A percentile compares a stretch with the other conserved stretches of the same genome.
phyloP scores from a whole-genome alignment of 1,284 basidiomycete species.

The Naganishia sp. region DNA sequence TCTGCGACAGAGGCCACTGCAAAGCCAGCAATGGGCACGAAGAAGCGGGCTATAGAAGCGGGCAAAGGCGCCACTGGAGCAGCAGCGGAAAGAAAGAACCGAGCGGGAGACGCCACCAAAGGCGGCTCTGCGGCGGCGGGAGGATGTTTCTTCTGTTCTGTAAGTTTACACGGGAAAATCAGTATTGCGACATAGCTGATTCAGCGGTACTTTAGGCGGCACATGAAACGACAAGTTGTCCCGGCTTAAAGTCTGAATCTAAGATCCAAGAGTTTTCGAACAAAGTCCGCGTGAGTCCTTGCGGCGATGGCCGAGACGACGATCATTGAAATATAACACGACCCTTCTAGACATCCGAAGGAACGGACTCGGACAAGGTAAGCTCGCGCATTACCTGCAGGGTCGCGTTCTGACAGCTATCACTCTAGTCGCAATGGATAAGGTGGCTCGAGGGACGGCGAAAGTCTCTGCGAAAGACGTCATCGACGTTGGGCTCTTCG shows the following conservation, averaged over 20 bases:
- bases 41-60: background rate
- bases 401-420: background rate
- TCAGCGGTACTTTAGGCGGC: background rate
- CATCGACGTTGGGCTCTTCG: background rate
- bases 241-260: constrained; percentile 1
- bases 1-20: background rate
- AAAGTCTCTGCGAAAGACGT: background rate
- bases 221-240: constrained; percentile 14
- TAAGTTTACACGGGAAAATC: background rate
- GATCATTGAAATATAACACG: background rate
- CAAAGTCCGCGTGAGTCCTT: constrained; percentile 15
- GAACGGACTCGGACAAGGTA: constrained; percentile 11
- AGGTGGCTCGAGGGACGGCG: constrained; percentile 12
- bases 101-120: background rate
- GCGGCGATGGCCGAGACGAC: background rate
- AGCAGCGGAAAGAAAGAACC: background rate
- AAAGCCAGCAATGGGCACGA: background rate
- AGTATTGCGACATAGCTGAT: too few species aligned
- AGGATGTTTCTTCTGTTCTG: constrained; percentile 18
- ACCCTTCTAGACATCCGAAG: constrained; percentile 9
- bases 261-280: constrained; percentile 5
- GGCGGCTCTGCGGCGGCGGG: background rate
- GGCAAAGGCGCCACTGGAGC: background rate
- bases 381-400: background rate
- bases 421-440: constrained; percentile 20